Base-by-base conservation (phyloP, 2,329 filamentous ascomycete species). In the Hirsutella thompsonii region DNA sequence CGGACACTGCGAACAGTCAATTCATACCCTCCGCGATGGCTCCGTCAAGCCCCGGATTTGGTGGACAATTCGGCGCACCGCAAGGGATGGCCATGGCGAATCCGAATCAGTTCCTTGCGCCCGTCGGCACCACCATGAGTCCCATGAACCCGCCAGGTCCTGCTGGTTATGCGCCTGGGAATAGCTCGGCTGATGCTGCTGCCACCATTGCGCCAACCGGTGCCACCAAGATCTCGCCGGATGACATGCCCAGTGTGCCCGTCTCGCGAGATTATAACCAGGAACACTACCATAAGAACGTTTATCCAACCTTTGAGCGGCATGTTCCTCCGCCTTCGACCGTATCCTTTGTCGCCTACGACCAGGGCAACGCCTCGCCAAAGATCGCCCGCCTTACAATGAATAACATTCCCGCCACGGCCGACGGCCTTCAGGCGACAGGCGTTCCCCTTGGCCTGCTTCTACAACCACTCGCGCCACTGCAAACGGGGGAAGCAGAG, bases 341-440 rank as follows among this genome's bases (percentile, higher is more conserved):
- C 5, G 74, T 92, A 19, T 88, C 92, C 2, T 96, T 92, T 55
- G 83, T 95, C 30, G 85, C 89, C n/a, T 85, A 81, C 53, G 92
- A 98, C 53, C 92, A 98, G 61, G 92, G 92, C 52, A 98, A 95
- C 59, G 82, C 92, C 5, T 95, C 92, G 13, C 92, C 92, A 28
- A 95, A 95, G 61, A 92, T 86, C 58, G 84, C 88, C 38, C 81
- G 92, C 42, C 73, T 98, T 42, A 94, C 88, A 0, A 68, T 96
- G 60, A 98, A 94, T 64, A 94, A 83, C 61, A 93, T 98, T 46
- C 92, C 92, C 2, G 74, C 84, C 11, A 84, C 81, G 13, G 67
- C 79, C 36, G 92, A 98, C 47, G 82, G 85, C 29, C 70, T 96
- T 23, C 68, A 76, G 37, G 79, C 82, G 4, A 95, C 89, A 10